Percentiles rank a stretch among this genome's conserved stretches.
phyloP scores from a whole-genome alignment of 169 alveolate genomes.

The Miamiensis avidus region DNA sequence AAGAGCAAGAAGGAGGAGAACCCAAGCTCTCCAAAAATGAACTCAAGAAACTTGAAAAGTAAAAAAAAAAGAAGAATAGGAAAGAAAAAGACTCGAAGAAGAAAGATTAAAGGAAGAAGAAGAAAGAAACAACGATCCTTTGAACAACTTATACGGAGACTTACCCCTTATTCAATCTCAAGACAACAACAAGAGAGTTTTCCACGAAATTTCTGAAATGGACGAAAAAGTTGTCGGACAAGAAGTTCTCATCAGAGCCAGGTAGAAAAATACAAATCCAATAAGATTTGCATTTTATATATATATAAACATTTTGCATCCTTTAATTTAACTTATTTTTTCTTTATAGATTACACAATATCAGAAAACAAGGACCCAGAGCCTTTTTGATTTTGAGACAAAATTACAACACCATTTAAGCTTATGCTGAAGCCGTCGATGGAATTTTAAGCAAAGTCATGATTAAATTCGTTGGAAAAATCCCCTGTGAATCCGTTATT shows the following conservation, averaged over 20 bases:
- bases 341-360: slow-evolving; percentile 75
- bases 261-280: slow-evolving; percentile 20
- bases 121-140: background rate
- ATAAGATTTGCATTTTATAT: background rate
- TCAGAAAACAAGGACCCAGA: slow-evolving; percentile 78
- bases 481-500: slow-evolving; percentile 93
- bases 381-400: slow-evolving; percentile 84
- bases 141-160: slow-evolving; percentile 17
- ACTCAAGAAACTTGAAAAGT: background rate
- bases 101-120: background rate
- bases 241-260: slow-evolving; percentile 46
- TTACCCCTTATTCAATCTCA: slow-evolving; percentile 19
- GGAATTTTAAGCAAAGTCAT: slow-evolving; percentile 69
- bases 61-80: background rate
- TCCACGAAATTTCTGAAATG: slow-evolving; percentile 15
- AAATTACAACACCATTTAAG: slow-evolving; percentile 68
- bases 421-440: slow-evolving; percentile 54
- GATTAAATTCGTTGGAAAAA: slow-evolving; percentile 87
- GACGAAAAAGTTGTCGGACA: background rate
- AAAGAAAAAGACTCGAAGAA: background rate
- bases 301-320: too few species aligned
- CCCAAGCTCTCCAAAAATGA: background rate
- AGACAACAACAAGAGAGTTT: slow-evolving; percentile 15
- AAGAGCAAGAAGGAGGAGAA: background rate
- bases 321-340: too few species aligned